Evolutionary conservation across 2,329 filamentous ascomycete genomes (phyloP).

Genomic region (Penicillium sp.): DNA sequence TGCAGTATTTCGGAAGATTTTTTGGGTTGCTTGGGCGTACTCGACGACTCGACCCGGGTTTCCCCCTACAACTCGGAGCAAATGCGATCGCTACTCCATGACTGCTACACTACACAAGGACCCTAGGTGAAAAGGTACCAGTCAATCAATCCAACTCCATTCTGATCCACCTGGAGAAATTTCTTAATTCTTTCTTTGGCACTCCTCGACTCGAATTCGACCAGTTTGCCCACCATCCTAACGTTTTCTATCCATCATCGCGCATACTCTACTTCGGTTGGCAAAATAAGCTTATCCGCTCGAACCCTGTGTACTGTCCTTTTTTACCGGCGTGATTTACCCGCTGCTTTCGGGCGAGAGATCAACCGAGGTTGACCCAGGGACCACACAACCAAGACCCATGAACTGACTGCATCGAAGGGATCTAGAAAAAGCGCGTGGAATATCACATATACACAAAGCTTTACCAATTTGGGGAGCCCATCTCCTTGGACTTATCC

Average conservation of each 20-base stretch:
- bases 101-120: too few relatives aligned
- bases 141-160: not conserved
- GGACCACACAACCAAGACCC: not conserved
- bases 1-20: not conserved
- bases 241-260: not conserved
- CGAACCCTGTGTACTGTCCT: not conserved
- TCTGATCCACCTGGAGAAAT: not conserved
- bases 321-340: not conserved
- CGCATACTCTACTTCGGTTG: not conserved
- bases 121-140: too few relatives aligned
- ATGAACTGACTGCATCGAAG: not conserved
- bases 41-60: not conserved
- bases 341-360: constrained; percentile 4
- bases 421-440: not conserved
- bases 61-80: not conserved
- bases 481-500: not conserved
- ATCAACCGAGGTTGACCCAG: not conserved
- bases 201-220: not conserved
- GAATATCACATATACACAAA: not conserved
- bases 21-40: not conserved
- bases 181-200: not conserved
- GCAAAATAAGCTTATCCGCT: constrained; percentile 6
- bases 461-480: not conserved
- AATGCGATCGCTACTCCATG: not conserved
- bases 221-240: not conserved